Evolutionary conservation across 148 eudicot species (phyloP), one percentile per base, ranked within the genome.

Genomic region (Camellia lanceoleosa): DNA sequence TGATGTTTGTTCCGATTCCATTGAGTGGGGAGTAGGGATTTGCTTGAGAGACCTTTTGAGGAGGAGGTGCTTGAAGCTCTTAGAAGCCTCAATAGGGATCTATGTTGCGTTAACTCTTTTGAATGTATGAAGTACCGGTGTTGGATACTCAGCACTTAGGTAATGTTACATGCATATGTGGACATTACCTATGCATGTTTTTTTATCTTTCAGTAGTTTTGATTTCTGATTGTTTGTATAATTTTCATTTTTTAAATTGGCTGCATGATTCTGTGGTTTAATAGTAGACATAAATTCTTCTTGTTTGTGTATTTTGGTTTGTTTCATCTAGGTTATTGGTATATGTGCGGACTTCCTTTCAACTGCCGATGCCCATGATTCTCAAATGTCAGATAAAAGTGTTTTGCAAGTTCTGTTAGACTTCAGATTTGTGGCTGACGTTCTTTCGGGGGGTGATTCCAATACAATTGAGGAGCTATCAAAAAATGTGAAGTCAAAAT

Each of bases 371-470:
- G 85, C 63, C 73, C 74, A 16, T 80, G 89, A 86, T 56, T 80
- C 86, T 73, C 86, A 83, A 81, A 81, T 92, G 79, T 93, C 99
- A 43, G 99, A 93, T 72, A 95, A 91, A 87, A 97, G 96, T 79
- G 85, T 87, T 79, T 79, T 93, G 80, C 99, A 95, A 84, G 86
- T 92, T 84, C 82, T 95, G 77, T 85, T 95, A 80, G 99, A 95
- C 87, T 77, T 95, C 80, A 90, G 91, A 89, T 95, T 95, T 84
- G 87, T 86, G 63, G 89, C 93, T 71, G 99, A 93, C 82, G 65
- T 95, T 88, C 88, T 95, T 30, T 93, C 97, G 43, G 97, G 94
- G 46, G 91, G 90, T 77, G 91, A 92, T 86, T 81, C 82, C 8
- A 84, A 30, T 77, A 62, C 79, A 68, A 86, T 77, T 41, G 93